Evolutionary conservation across 2,329 filamentous ascomycete species (phyloP), one percentile per base, ranked within the genome.

Genomic region (Pyrenochaeta sp.): DNA sequence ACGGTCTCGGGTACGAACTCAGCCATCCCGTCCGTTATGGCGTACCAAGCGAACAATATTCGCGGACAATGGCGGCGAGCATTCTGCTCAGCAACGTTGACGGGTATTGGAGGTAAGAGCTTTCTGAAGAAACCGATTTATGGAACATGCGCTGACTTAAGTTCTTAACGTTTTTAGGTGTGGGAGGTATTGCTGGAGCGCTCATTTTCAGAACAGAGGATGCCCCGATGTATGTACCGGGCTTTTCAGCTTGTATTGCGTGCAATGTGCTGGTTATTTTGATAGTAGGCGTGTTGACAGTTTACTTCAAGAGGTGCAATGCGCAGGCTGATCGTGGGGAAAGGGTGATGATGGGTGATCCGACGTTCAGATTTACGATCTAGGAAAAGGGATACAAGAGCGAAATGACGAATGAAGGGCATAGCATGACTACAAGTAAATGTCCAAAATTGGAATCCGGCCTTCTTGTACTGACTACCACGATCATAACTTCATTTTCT

Each of bases 11-110:
- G 66, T 0, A 67, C 66, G 1, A 67, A 70, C 44, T 61, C 57
- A 30, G 64, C 62, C 5, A 67, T 68, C 36, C 66, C 66, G 3
- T 45, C 51, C 0, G 65, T 71, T 25, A 67, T 71, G 62, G 62
- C 66, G 10, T 71, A 69, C n/a, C 66, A 71, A 43, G 64, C 66
- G 30, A 67, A 65, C 56, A 67, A 67, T 13, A 67, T 65, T 27
- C 57, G 64, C n/a, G 64, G 64, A 15, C 57, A 71, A 39, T 71
- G 67, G 67, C 56, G 65, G 6, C 44, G 66, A 7, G 67, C 67
- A 1, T 68, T 68, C 39, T 68, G 66, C 49, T 71, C 67, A 2
- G 66, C 66, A 10, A 58, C 60, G 0, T 37, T 71, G 49, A 67
- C 64, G 7, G 66, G 58, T 2, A 60, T 68, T 30, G 67, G 67